Conservation (phyloP, 305 asterid species). For the Salvia sclarea region DNA sequence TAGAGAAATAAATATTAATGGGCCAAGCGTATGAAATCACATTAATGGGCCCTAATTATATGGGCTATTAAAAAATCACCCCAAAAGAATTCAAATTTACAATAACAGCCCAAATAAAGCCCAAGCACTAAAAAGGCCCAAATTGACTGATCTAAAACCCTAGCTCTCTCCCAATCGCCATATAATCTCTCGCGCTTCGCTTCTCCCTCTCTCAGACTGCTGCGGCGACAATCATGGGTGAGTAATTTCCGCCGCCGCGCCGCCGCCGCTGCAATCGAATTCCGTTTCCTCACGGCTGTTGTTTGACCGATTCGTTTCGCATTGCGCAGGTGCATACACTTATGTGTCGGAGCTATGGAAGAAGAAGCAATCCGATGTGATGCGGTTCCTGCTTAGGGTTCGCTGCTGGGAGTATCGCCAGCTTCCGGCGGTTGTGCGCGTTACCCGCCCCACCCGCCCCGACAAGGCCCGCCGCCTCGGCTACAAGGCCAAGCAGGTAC, state of each 20-base stretch:
- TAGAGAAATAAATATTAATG: too few species aligned
- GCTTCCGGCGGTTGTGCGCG: conserved; percentile 32
- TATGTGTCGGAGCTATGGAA: conserved; percentile 31
- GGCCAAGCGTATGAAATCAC: too few species aligned
- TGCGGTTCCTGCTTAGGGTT: conserved; percentile 31
- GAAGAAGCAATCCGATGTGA: conserved; percentile 32
- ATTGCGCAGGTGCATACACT: conserved; percentile 24
- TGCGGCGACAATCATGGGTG: conserved; percentile 40
- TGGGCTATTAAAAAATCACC: too few species aligned
- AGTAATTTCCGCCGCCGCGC: neutral
- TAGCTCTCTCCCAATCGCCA: conserved; percentile 3
- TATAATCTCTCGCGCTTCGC: conserved; percentile 3
- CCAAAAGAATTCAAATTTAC: too few species aligned
- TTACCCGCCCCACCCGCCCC: conserved; percentile 30
- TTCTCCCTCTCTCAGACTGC: conserved; percentile 2
- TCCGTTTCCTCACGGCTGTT: neutral
- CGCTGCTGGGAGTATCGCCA: conserved; percentile 32
- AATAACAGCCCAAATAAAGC: neutral
- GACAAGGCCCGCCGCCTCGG: conserved; percentile 32
- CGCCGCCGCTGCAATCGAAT: neutral
- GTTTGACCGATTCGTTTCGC: neutral
- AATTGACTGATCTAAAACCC: conserved; percentile 14
- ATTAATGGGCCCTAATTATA: too few species aligned
- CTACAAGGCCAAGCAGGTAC: conserved; percentile 29
- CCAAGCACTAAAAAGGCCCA: conserved; percentile 9